phyloP scores from a whole-genome alignment of 352 stramenopile genomes.

The Elongisporangium anandrum region DNA sequence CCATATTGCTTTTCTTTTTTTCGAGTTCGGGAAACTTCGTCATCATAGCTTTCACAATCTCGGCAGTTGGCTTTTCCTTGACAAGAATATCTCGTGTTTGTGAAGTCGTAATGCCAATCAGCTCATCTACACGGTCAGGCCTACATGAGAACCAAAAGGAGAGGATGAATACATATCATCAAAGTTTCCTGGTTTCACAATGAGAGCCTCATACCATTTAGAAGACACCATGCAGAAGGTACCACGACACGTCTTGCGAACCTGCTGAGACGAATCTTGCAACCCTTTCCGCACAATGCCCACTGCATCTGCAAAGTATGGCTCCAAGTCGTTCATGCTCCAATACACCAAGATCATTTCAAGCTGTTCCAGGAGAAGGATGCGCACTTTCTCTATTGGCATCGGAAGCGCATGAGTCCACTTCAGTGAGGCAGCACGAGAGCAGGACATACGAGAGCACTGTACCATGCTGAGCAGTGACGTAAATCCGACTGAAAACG shows the following conservation, averaged over 20 bases:
- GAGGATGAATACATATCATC: background rate
- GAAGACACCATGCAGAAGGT: constrained; percentile 37
- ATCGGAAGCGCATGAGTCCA: background rate
- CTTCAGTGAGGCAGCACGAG: background rate
- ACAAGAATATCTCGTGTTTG: constrained; percentile 36
- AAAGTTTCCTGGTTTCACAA: too few species aligned
- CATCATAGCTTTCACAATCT: constrained; percentile 36
- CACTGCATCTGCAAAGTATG: constrained; percentile 41
- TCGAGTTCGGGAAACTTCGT: constrained; percentile 30
- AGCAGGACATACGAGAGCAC: background rate
- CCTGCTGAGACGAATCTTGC: constrained; percentile 29
- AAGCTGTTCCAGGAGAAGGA: constrained; percentile 57
- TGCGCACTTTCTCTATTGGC: constrained; percentile 38
- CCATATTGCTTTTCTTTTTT: constrained; percentile 4
- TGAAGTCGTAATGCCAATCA: constrained; percentile 34
- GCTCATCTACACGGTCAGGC: constrained; percentile 42
- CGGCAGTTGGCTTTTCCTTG: constrained; percentile 38
- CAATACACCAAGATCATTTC: constrained; percentile 50
- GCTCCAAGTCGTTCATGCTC: constrained; percentile 36
- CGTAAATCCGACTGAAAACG: background rate
- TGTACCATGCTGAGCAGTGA: constrained; percentile 26
- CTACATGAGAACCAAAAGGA: constrained; percentile 11
- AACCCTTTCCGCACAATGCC: constrained; percentile 46
- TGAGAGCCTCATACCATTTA: constrained; percentile 31
- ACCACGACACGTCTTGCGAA: constrained; percentile 43